These are phyloP conservation scores for Zalerion maritima DNA, from an alignment of 495 filamentous ascomycete species.

Conservation along the genomic window DNA sequence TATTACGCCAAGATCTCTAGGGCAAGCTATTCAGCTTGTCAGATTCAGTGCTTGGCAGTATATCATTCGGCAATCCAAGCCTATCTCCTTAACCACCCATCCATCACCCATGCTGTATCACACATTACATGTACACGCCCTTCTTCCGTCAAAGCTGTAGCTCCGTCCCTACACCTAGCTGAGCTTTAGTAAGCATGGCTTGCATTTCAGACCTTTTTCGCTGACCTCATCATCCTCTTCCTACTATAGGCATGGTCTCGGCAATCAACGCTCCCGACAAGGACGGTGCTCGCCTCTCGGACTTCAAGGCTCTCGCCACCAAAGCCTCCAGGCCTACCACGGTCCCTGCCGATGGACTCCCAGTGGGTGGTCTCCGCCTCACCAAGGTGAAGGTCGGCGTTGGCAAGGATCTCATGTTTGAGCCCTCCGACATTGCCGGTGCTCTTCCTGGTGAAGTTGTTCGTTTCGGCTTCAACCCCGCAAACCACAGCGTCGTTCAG, in stretches of 20 bases:
- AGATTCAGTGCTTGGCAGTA: too few species aligned
- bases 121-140: neutral
- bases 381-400: conserved; percentile 21
- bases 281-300: too few species aligned
- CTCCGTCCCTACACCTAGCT: too few species aligned
- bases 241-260: too few species aligned
- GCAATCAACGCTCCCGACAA: too few species aligned
- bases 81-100: conserved; percentile 9
- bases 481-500: conserved; percentile 29
- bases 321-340: conserved; percentile 15
- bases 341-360: conserved; percentile 15
- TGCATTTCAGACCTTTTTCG: too few species aligned
- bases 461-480: conserved; percentile 23
- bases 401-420: conserved; percentile 16
- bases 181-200: too few species aligned
- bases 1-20: too few species aligned
- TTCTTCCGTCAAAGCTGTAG: too few species aligned
- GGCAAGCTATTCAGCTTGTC: too few species aligned
- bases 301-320: conserved; percentile 15
- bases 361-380: conserved; percentile 19
- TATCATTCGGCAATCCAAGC: conserved; percentile 26
- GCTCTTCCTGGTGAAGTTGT: conserved; percentile 19
- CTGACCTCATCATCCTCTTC: too few species aligned
- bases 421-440: conserved; percentile 24
- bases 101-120: neutral